Base-by-base conservation (phyloP, 1,139 yeast species). In the Debaryomyces psychrophilus region DNA sequence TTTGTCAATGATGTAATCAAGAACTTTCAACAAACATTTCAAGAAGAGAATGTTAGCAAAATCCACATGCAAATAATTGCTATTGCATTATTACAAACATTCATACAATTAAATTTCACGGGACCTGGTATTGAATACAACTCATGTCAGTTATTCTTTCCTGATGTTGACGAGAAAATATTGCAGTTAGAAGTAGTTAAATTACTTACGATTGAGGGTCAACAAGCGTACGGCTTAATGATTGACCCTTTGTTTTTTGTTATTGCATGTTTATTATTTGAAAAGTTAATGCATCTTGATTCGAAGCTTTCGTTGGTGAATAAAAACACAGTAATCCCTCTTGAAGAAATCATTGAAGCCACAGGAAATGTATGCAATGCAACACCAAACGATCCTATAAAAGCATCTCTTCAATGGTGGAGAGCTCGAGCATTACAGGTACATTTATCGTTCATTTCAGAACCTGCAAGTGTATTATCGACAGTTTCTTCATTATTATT, bases 101-200 rank as follows among this genome's bases (percentile, higher is more conserved):
- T 87, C 59, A 68, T 87, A 18, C 96, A 90, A 60, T 67, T 79
- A 44, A 92, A 92, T 61, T 88, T 77, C 61, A 89, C 97, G 0
- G 98, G 98, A 3, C 98, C 98, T 1, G 75, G 76, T 22, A 60
- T 83, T 0, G 72, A 73, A 0, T 59, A 70, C 31, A 67, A 65
- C 2, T 59, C 72, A 2, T 58, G 62, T 2, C 68, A 71, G 1
- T 51, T 70, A 46, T 64, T 68, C 46, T 71, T 73, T 48, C 59
- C 65, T 1, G 53, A 52, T 1, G 54, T 65, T 22, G 75, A 73
- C 56, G 55, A 61, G 2, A 46, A 53, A 6, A 26, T 50, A 5
- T 45, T 73, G 12, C 76, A 72, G 42, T 31, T 48, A 3, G 77
- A 71, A 28, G 60, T 70, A 9, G 52, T 79, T 9, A 59, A 59